Conservation (phyloP, 2,329 filamentous ascomycete species). For the Neoscytalidium dimidiatum region DNA sequence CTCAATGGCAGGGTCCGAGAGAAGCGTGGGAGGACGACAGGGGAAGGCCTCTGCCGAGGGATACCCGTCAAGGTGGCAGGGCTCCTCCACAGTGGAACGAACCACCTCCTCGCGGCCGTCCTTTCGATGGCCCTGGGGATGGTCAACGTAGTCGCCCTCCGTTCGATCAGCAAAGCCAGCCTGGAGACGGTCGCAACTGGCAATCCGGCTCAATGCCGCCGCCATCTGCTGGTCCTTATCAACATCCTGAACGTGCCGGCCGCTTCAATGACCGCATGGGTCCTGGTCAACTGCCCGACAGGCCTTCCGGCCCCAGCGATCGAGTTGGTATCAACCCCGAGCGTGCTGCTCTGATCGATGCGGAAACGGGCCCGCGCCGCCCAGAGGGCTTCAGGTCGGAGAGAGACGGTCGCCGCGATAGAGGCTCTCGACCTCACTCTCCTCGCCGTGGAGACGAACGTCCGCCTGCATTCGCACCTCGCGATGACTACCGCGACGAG, state of each 20-base stretch:
- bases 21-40: constrained; percentile 40
- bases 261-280: neutral
- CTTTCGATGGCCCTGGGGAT: constrained; percentile 8
- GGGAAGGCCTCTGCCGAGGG: constrained; percentile 33
- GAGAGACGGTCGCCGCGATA: constrained; percentile 32
- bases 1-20: constrained; percentile 29
- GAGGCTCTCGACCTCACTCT: constrained; percentile 32
- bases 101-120: constrained; percentile 4
- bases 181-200: constrained; percentile 18
- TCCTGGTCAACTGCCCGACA: neutral
- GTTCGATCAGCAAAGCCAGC: constrained; percentile 32
- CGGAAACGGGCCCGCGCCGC: constrained; percentile 27
- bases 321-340: constrained; percentile 42
- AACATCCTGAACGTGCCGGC: constrained; percentile 9
- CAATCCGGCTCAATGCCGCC: constrained; percentile 17
- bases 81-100: constrained; percentile 12
- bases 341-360: constrained; percentile 43
- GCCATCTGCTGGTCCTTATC: constrained; percentile 13
- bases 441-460: constrained; percentile 32
- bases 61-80: constrained; percentile 26
- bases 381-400: constrained; percentile 30
- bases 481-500: constrained; percentile 35
- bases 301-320: neutral
- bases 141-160: constrained; percentile 27
- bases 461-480: constrained; percentile 28